A percentile compares a stretch with the other conserved stretches of the same genome.
These are phyloP conservation scores for Solanum bulbocastanum DNA, from an alignment of 257 asterid species.

Conservation along the genomic window DNA sequence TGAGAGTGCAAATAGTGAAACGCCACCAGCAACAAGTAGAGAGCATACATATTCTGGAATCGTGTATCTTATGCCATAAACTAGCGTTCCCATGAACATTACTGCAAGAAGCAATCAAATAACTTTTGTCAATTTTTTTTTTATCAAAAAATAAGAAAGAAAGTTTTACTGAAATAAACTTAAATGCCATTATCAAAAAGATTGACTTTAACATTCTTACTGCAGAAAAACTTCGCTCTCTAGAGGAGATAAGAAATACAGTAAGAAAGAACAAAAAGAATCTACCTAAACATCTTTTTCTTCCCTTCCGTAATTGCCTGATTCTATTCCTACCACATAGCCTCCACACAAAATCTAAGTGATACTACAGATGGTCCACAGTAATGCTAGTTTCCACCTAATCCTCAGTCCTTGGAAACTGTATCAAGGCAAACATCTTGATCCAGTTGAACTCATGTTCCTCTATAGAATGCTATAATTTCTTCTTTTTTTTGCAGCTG, in stretches of 20 bases:
- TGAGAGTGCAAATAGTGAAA: conserved; percentile 79
- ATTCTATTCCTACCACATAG: background rate
- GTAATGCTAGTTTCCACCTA: background rate
- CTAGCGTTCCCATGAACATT: conserved; percentile 94
- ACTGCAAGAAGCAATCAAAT: conserved; percentile 42
- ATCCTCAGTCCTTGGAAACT: background rate
- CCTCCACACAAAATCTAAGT: background rate
- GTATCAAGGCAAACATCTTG: background rate
- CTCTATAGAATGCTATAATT: background rate
- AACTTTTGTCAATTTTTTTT: background rate
- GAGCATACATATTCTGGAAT: conserved; percentile 87
- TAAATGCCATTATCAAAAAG: background rate
- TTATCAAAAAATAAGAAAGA: background rate
- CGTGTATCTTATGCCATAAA: conserved; percentile 82
- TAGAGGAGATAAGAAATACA: background rate
- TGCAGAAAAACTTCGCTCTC: background rate
- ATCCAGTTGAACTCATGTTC: background rate
- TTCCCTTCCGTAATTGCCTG: background rate
- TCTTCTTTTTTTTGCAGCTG: background rate
- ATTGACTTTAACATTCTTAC: background rate
- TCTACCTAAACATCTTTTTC: background rate
- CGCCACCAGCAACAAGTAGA: conserved; percentile 96
- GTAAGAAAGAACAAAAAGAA: background rate
- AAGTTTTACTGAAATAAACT: background rate
- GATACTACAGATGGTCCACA: background rate